Evolutionary conservation across 306 rosid species (phyloP).

Genomic region (Luffa acutangula): DNA sequence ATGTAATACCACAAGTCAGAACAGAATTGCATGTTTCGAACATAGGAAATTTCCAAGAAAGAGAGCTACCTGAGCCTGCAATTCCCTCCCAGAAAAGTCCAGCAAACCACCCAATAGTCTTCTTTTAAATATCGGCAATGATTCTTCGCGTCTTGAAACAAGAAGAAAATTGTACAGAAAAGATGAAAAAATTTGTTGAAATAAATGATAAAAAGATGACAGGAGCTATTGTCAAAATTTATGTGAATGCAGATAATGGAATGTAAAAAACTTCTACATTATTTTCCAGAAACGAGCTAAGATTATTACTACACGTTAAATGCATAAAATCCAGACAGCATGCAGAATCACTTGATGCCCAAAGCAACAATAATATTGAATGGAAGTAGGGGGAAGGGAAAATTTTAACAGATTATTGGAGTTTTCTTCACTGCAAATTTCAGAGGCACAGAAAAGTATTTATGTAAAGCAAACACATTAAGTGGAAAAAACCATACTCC

Average conservation of each 20-base stretch:
- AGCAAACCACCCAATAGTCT: conserved; percentile 78
- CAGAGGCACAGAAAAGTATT: not conserved
- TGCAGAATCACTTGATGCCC: not conserved
- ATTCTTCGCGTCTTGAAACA: conserved; percentile 82
- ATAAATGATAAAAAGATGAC: conserved; percentile 4
- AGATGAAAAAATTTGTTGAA: conserved; percentile 6
- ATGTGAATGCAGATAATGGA: not conserved
- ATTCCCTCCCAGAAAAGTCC: conserved; percentile 81
- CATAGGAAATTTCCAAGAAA: not conserved
- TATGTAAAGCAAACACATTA: not conserved
- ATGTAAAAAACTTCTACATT: not conserved
- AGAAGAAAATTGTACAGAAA: conserved; percentile 21
- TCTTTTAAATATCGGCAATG: conserved; percentile 85
- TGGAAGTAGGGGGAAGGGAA: not conserved
- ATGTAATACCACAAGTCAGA: not conserved
- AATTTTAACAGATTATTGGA: not conserved
- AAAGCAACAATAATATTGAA: not conserved
- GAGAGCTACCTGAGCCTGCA: conserved; percentile 71
- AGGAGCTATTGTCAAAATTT: not conserved
- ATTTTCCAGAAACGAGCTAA: not conserved
- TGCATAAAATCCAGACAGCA: not conserved
- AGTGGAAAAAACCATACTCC: not conserved
- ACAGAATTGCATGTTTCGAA: not conserved
- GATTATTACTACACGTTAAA: not conserved
- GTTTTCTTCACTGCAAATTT: not conserved